A percentile compares a stretch with the other conserved stretches of the same genome.
These are phyloP conservation scores for Bauhinia variegata DNA, from an alignment of 306 rosid genomes.

Conservation along the genomic window DNA sequence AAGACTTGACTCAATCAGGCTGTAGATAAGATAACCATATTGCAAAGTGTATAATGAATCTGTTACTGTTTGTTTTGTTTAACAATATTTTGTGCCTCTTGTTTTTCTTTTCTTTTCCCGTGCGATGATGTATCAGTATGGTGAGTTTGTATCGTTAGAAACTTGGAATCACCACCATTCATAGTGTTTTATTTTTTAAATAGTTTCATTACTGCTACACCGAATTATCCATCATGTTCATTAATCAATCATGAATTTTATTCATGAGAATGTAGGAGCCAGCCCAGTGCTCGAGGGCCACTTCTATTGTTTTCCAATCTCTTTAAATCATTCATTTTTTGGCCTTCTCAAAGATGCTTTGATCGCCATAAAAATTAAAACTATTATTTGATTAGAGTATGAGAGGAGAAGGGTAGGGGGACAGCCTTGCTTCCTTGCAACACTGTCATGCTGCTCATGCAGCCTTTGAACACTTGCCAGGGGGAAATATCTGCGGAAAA, in stretches of 20 bases:
- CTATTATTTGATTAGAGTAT: conserved; percentile 20
- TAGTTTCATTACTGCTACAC: conserved; percentile 26
- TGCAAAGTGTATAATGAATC: conserved; percentile 42
- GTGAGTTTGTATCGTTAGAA: conserved; percentile 37
- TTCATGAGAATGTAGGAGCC: neutral
- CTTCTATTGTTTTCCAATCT: conserved; percentile 3
- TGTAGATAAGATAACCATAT: conserved; percentile 46
- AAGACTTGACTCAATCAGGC: conserved; percentile 51
- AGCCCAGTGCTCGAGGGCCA: conserved; percentile 12
- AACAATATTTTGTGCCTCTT: conserved; percentile 28
- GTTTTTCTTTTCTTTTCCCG: conserved; percentile 20
- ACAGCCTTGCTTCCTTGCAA: conserved; percentile 15
- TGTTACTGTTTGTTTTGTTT: conserved; percentile 26
- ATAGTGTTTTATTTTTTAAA: conserved; percentile 9
- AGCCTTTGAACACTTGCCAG: conserved; percentile 45
- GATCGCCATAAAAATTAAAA: conserved; percentile 5
- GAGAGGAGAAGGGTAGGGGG: no score
- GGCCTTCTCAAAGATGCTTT: conserved; percentile 30
- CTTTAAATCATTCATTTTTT: neutral
- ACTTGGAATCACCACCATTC: conserved; percentile 33
- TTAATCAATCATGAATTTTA: conserved; percentile 23
- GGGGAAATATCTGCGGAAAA: conserved; percentile 45
- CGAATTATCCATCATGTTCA: conserved; percentile 27
- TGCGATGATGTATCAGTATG: conserved; percentile 32
- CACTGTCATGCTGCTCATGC: conserved; percentile 36